Percentiles rank a stretch among this genome's conserved stretches.
Evolutionary conservation across 1,284 basidiomycete genomes (phyloP).

Genomic region (Marasmius tenuissimus): DNA sequence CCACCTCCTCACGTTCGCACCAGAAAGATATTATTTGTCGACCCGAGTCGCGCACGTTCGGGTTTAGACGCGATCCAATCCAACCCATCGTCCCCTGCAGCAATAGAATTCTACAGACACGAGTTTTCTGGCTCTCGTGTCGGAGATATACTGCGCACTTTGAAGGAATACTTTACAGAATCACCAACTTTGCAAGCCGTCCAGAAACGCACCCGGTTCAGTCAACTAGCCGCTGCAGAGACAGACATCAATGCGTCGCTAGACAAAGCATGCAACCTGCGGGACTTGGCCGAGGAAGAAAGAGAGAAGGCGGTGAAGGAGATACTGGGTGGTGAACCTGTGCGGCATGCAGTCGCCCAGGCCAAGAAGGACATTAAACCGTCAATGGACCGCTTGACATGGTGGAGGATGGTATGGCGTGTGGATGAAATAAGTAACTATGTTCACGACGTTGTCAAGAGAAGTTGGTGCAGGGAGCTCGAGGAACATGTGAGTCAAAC

Average conservation of each 20-base stretch:
- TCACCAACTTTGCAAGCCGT: conserved; percentile 18
- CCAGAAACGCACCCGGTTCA: background rate
- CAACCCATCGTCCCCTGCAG: conserved; percentile 42
- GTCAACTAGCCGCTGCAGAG: background rate
- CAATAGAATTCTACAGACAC: conserved; percentile 64
- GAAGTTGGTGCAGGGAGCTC: conserved; percentile 64
- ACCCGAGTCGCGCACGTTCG: conserved; percentile 53
- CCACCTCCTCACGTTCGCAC: conserved; percentile 4
- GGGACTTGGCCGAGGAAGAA: background rate
- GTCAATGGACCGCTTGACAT: conserved; percentile 58
- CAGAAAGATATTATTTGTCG: conserved; percentile 45
- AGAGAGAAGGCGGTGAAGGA: conserved; percentile 16
- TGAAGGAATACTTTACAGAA: conserved; percentile 35
- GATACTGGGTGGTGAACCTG: conserved; percentile 36
- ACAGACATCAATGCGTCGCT: background rate
- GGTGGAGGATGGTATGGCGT: conserved; percentile 66
- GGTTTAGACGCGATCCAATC: conserved; percentile 50
- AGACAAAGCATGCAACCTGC: background rate
- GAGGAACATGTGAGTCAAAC: conserved; percentile 56
- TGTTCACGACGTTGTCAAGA: conserved; percentile 51
- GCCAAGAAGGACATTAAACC: conserved; percentile 50
- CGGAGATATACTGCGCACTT: conserved; percentile 40
- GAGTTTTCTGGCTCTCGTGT: conserved; percentile 60
- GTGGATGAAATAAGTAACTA: conserved; percentile 73
- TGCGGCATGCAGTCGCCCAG: conserved; percentile 48